phyloP scores from a whole-genome alignment of 768 basidiomycete species.

The Pulveroboletus frians region DNA sequence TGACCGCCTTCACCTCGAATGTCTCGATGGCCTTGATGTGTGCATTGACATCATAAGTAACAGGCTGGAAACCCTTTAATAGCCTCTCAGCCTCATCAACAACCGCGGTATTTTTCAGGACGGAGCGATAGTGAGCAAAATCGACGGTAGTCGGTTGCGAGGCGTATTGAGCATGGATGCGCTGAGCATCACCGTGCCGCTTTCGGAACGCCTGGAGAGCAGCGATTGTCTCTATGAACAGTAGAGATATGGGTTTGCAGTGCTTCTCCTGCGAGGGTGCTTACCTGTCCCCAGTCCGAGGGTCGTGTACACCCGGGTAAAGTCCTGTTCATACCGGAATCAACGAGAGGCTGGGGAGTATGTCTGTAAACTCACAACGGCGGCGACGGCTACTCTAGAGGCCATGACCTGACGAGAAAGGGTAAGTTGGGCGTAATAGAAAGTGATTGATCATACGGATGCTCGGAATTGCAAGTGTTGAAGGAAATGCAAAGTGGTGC shows the following conservation, averaged over 20 bases:
- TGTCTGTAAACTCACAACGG: slow-evolving; percentile 44
- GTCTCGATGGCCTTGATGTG: slow-evolving; percentile 95
- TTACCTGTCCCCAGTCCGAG: slow-evolving; percentile 82
- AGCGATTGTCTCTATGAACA: slow-evolving; percentile 72
- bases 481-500: slow-evolving; percentile 12
- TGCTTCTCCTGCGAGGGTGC: background rate
- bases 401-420: slow-evolving; percentile 45
- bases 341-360: background rate
- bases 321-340: slow-evolving; percentile 51
- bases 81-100: slow-evolving; percentile 92
- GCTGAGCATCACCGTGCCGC: slow-evolving; percentile 85
- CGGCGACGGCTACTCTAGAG: slow-evolving; percentile 64
- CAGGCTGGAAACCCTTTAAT: slow-evolving; percentile 85
- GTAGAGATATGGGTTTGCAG: background rate
- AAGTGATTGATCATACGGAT: slow-evolving; percentile 10
- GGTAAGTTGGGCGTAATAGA: background rate
- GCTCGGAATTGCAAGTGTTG: slow-evolving; percentile 13
- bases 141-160: slow-evolving; percentile 81
- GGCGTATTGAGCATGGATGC: slow-evolving; percentile 56
- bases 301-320: slow-evolving; percentile 75
- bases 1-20: slow-evolving; percentile 93
- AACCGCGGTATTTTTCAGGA: slow-evolving; percentile 88
- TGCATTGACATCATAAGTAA: slow-evolving; percentile 84
- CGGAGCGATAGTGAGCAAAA: slow-evolving; percentile 83
- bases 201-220: slow-evolving; percentile 94